phyloP scores from a whole-genome alignment of 768 basidiomycete species.

The Lactarius pseudohatsudake region DNA sequence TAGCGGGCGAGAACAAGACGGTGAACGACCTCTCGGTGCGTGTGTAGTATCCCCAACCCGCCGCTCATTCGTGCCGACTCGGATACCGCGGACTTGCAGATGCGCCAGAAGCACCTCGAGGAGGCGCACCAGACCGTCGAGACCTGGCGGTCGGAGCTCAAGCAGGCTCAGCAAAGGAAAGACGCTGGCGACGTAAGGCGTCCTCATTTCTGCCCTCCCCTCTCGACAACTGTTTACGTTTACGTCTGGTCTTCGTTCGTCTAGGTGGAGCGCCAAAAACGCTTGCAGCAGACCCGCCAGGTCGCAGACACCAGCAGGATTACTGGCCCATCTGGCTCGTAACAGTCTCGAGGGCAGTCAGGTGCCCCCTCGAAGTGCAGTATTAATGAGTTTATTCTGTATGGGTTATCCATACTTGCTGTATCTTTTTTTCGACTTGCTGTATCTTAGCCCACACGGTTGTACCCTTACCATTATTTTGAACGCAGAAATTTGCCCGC shows the following conservation, averaged over 20 bases:
- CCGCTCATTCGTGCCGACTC: background rate
- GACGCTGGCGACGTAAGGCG: constrained; percentile 35
- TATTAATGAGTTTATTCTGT: background rate
- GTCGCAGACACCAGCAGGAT: background rate
- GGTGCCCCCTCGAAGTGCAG: too few species aligned
- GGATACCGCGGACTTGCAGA: constrained; percentile 22
- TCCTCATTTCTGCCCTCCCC: too few species aligned
- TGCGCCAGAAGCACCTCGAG: constrained; percentile 33
- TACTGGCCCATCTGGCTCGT: background rate
- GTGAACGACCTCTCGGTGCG: constrained; percentile 47
- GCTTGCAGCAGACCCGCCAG: constrained; percentile 3
- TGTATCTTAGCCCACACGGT: background rate
- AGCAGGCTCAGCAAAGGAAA: constrained; percentile 34
- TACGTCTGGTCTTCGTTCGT: background rate
- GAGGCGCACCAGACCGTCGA: constrained; percentile 32
- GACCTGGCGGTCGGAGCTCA: constrained; percentile 31
- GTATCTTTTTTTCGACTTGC: too few species aligned
- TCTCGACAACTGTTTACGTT: background rate
- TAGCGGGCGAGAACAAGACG: constrained; percentile 43
- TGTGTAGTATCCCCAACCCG: background rate
- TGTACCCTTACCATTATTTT: background rate
- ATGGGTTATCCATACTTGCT: background rate
- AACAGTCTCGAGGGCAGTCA: background rate
- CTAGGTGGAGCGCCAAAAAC: constrained; percentile 10
- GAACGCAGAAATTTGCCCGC: background rate